These are phyloP conservation scores for Botryococcus braunii DNA, from an alignment of 163 green algal genomes.

Conservation along the genomic window DNA sequence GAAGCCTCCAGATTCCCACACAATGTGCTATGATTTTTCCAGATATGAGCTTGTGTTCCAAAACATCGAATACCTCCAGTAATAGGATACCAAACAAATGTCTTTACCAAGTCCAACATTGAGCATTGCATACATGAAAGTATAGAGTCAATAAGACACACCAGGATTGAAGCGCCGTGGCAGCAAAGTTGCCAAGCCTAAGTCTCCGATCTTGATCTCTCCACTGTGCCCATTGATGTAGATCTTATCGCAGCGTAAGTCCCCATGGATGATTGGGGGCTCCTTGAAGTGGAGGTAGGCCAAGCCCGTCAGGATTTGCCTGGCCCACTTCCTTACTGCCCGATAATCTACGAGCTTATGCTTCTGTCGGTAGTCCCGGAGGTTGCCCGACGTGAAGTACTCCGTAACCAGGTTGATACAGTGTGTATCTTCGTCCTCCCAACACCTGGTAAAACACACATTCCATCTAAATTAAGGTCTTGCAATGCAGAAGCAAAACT, in stretches of 20 bases:
- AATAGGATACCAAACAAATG: too few relatives aligned
- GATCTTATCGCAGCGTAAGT: constrained; percentile 79
- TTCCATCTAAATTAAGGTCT: too few relatives aligned
- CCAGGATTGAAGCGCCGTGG: constrained; percentile 39
- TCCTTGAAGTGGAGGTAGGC: constrained; percentile 75
- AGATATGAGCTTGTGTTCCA: too few relatives aligned
- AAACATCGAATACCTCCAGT: too few relatives aligned
- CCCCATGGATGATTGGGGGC: constrained; percentile 76
- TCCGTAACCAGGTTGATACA: constrained; percentile 92
- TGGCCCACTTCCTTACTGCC: constrained; percentile 81
- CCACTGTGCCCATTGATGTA: constrained; percentile 94
- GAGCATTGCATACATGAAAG: too few relatives aligned
- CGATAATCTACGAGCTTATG: constrained; percentile 66
- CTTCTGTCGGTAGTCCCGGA: constrained; percentile 72
- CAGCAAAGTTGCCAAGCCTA: constrained; percentile 78
- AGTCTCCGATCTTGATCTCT: constrained; percentile 92
- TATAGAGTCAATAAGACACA: too few relatives aligned
- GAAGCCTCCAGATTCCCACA: too few relatives aligned
- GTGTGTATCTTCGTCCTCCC: constrained; percentile 50
- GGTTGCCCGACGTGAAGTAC: constrained; percentile 86
- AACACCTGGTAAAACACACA: too few relatives aligned
- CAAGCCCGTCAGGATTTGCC: constrained; percentile 81
- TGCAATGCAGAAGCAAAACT: too few relatives aligned
- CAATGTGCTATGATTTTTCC: too few relatives aligned
- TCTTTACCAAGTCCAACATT: too few relatives aligned